These are phyloP conservation scores for Mediolabrus comicus DNA, from an alignment of 108 stramenopile species.

Conservation along the genomic window DNA sequence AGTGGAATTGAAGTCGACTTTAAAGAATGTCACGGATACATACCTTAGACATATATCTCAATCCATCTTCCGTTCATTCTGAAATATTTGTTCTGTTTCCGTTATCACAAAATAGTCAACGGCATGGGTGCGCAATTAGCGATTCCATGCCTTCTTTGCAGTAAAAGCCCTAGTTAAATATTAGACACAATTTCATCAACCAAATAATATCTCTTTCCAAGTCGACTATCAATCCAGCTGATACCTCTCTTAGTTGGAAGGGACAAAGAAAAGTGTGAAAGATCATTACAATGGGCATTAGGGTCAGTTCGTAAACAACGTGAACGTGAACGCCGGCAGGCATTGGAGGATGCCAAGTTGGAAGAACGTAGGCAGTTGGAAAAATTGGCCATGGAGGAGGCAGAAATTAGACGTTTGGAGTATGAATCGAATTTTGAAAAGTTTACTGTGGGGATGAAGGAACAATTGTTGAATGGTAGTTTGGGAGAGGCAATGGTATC, in stretches of 20 bases:
- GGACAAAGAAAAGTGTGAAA: slow-evolving; percentile 40
- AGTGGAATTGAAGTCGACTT: slow-evolving; percentile 57
- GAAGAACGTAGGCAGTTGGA: slow-evolving; percentile 51
- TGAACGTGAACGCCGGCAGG: slow-evolving; percentile 42
- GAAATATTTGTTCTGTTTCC: no score
- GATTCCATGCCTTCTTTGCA: no score
- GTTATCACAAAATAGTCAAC: no score
- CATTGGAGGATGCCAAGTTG: slow-evolving; percentile 54
- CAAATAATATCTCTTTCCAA: no score
- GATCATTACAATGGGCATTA: slow-evolving; percentile 50
- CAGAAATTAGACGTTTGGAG: slow-evolving; percentile 46
- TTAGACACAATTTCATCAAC: no score
- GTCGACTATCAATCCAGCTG: no score
- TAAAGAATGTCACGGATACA: no score
- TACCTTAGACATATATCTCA: no score
- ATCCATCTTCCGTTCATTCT: no score
- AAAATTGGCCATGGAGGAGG: slow-evolving; percentile 48
- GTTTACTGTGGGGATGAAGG: slow-evolving; percentile 39
- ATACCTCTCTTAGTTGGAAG: no score
- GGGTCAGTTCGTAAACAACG: slow-evolving; percentile 42
- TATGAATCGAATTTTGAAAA: slow-evolving; percentile 48
- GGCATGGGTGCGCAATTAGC: no score
- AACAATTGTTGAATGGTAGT: neutral
- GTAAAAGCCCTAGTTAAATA: no score
- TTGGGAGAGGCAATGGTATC: neutral